These are phyloP conservation scores for Cryptosporidium sp. DNA, from an alignment of 169 alveolate species.

Conservation along the genomic window DNA sequence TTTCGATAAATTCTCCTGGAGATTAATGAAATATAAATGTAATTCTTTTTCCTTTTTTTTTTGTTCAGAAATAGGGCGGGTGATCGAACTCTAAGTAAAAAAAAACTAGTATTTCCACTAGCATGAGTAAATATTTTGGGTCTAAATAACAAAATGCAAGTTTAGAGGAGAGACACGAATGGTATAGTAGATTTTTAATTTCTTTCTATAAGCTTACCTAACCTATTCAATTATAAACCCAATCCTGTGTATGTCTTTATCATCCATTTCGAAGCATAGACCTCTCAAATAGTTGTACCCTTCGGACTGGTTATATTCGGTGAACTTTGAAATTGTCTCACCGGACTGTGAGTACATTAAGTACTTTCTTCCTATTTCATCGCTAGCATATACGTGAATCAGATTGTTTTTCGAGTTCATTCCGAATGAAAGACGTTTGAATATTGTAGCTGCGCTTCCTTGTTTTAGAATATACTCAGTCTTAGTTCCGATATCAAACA, in stretches of 20 bases:
- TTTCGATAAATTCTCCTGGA: not conserved
- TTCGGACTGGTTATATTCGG: constrained; percentile 48
- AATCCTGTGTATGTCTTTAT: constrained; percentile 22
- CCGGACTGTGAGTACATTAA: not conserved
- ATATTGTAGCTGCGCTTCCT: constrained; percentile 19
- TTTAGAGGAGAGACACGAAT: not conserved
- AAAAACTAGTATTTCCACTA: too few relatives aligned
- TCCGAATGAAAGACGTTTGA: constrained; percentile 47
- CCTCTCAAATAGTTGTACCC: constrained; percentile 41
- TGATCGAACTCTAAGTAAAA: not conserved
- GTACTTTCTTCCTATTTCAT: constrained; percentile 48
- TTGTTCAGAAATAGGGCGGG: not conserved
- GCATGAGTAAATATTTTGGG: not conserved
- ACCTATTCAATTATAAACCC: constrained; percentile 71
- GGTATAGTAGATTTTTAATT: not conserved
- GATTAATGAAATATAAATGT: not conserved
- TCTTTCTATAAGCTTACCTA: not conserved
- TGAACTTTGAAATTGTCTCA: constrained; percentile 15
- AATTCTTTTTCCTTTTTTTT: too few relatives aligned
- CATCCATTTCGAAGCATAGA: constrained; percentile 52
- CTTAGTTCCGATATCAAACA: constrained; percentile 45
- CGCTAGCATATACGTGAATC: constrained; percentile 47
- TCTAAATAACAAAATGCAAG: not conserved
- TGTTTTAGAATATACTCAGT: constrained; percentile 13
- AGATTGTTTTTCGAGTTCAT: not conserved